These are phyloP conservation scores for Arabidopsis lyrata DNA, from an alignment of 441 rosid genomes.

Conservation along the genomic window DNA sequence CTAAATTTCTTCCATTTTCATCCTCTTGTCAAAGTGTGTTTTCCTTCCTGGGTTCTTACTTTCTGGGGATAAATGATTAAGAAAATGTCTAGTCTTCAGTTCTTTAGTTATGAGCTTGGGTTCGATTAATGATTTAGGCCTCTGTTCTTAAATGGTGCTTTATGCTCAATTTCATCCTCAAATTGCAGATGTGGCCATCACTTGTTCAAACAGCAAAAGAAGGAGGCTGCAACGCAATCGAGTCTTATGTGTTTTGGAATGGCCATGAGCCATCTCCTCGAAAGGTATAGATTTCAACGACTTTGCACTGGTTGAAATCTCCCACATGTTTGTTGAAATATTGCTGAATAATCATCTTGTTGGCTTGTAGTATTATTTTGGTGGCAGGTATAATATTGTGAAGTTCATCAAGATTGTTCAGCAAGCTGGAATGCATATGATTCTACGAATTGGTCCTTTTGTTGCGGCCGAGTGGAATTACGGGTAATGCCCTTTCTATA, in stretches of 20 bases:
- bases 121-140: background rate
- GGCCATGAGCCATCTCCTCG: conserved; percentile 86
- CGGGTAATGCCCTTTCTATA: conserved; percentile 59
- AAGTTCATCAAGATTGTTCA: conserved; percentile 89
- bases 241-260: conserved; percentile 96
- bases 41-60: background rate
- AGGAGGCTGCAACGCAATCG: conserved; percentile 85
- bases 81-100: too few relatives aligned
- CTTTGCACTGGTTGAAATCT: background rate
- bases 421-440: conserved; percentile 85
- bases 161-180: too few relatives aligned
- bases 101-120: background rate
- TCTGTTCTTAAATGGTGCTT: background rate
- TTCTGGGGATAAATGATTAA: too few relatives aligned
- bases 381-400: conserved; percentile 83
- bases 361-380: conserved; percentile 70
- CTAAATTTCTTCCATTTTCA: background rate
- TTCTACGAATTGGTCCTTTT: conserved; percentile 93
- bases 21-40: background rate
- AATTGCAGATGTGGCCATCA: conserved; percentile 89
- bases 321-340: conserved; percentile 5
- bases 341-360: background rate
- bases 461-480: conserved; percentile 97
- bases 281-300: conserved; percentile 52
- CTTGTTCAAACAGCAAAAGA: conserved; percentile 86